phyloP scores from a whole-genome alignment of 108 stramenopile species.

The Phaeodactylum tricornutum region DNA sequence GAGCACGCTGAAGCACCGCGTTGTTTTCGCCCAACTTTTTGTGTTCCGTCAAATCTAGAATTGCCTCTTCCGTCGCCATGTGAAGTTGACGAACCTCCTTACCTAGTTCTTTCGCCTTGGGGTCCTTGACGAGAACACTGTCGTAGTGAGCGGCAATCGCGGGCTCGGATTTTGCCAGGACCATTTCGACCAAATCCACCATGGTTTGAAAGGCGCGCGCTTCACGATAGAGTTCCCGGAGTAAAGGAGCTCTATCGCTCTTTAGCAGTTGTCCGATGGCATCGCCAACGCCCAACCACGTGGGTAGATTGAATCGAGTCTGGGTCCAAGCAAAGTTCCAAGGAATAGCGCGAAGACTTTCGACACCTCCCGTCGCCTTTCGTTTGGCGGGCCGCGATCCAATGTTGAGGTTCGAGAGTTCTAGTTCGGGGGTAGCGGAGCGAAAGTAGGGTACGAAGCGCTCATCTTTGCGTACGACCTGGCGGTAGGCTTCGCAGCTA shows the following conservation, averaged over 20 bases:
- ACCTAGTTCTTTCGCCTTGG: conserved; percentile 64
- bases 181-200: conserved; percentile 94
- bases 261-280: conserved; percentile 55
- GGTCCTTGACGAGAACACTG: conserved; percentile 60
- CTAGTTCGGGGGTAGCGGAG: conserved; percentile 92
- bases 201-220: conserved; percentile 90
- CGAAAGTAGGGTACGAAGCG: conserved; percentile 97
- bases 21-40: conserved; percentile 60
- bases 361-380: conserved; percentile 91
- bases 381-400: conserved; percentile 96
- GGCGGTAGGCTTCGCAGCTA: conserved; percentile 85
- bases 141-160: conserved; percentile 89
- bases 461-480: conserved; percentile 72
- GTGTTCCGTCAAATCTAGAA: conserved; percentile 76
- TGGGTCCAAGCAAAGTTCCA: conserved; percentile 99
- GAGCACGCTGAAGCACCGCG: conserved; percentile 53
- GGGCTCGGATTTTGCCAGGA: conserved; percentile 88
- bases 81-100: conserved; percentile 63
- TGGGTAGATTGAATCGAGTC: conserved; percentile 87
- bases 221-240: conserved; percentile 81
- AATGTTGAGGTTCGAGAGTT: conserved; percentile 86
- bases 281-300: conserved; percentile 95
- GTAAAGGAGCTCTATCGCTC: conserved; percentile 25
- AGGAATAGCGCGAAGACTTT: conserved; percentile 92
- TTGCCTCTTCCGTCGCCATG: conserved; percentile 51